A percentile compares a stretch with the other conserved stretches of the same genome.
Evolutionary conservation across 2,329 filamentous ascomycete genomes (phyloP).

Genomic region (Shiraia sp.): DNA sequence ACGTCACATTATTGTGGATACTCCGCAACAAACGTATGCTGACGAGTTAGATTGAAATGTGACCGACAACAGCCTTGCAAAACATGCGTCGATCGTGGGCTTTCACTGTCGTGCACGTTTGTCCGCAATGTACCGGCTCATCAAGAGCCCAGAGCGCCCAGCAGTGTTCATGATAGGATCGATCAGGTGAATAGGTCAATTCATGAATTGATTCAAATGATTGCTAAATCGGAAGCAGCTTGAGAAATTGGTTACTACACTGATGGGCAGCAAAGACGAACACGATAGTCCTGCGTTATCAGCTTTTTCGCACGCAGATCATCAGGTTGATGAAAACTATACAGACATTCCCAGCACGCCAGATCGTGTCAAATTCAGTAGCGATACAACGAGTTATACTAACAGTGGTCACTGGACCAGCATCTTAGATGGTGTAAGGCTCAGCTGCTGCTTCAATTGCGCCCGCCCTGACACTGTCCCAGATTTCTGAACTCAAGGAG

Average conservation of each 20-base stretch:
- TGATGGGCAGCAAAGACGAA: conserved; percentile 34
- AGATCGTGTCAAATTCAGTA: conserved; percentile 33
- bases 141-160: conserved; percentile 27
- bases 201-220: too few relatives aligned
- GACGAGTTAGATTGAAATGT: conserved; percentile 32
- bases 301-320: conserved; percentile 7
- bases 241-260: conserved; percentile 40
- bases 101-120: conserved; percentile 41
- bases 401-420: conserved; percentile 43
- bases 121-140: conserved; percentile 21
- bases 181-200: conserved; percentile 11
- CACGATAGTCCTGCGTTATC: conserved; percentile 4
- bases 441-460: not conserved
- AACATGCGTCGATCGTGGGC: conserved; percentile 40
- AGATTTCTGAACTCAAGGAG: conserved; percentile 40
- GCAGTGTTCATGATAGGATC: conserved; percentile 42
- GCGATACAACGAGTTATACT: conserved; percentile 35
- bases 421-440: conserved; percentile 40
- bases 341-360: conserved; percentile 27
- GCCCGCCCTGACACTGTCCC: not conserved
- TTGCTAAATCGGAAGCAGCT: conserved; percentile 15
- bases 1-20: not conserved
- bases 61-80: conserved; percentile 44
- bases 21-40: conserved; percentile 2
- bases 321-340: conserved; percentile 13